Conservation (phyloP, 2,329 filamentous ascomycete species). For the Colletotrichum endophyticum region DNA sequence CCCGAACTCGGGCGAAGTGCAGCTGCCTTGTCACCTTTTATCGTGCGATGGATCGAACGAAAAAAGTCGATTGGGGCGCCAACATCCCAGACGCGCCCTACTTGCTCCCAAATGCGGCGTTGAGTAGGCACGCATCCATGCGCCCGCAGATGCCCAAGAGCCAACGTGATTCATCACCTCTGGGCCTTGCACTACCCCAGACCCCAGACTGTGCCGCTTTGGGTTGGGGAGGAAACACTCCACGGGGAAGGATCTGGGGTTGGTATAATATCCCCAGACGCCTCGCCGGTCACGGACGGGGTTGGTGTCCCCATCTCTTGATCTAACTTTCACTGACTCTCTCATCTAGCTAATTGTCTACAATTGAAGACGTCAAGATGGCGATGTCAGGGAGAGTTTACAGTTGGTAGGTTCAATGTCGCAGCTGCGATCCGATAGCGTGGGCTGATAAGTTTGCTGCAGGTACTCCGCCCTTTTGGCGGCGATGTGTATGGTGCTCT, state of each 20-base stretch:
- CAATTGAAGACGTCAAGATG: not conserved
- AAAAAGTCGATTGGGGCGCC: not conserved
- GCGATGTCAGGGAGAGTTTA: constrained; percentile 1
- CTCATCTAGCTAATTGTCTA: not conserved
- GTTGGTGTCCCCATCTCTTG: not conserved
- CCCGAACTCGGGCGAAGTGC: not conserved
- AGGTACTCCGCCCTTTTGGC: constrained; percentile 70
- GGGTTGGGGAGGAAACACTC: not conserved
- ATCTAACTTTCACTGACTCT: not conserved
- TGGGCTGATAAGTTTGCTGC: not conserved
- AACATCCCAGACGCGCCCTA: not conserved
- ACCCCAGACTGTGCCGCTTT: not conserved
- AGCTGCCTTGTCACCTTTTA: not conserved
- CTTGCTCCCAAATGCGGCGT: not conserved
- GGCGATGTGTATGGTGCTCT: constrained; percentile 76
- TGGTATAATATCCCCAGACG: not conserved
- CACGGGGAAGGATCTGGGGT: not conserved
- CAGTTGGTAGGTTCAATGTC: not conserved
- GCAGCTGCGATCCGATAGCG: not conserved
- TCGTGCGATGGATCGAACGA: not conserved
- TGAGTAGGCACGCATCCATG: not conserved
- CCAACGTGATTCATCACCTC: not conserved
- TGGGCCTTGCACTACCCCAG: not conserved
- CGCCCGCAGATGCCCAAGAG: not conserved
- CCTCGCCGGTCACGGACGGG: not conserved